Evolutionary conservation across 2,329 filamentous ascomycete species (phyloP).

Genomic region (Penicillium nordicum): DNA sequence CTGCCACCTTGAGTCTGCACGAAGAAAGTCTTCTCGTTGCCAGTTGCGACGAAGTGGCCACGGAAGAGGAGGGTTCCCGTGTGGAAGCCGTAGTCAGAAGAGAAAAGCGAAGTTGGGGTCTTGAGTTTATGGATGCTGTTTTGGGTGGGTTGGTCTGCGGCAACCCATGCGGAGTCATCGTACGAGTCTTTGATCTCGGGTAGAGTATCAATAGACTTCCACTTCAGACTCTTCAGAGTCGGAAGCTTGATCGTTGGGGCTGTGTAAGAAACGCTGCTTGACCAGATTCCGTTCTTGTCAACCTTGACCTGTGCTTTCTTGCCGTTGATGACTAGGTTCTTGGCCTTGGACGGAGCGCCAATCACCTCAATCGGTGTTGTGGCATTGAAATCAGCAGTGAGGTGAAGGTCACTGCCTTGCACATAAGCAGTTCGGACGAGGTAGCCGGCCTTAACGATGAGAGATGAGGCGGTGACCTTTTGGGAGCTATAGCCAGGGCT

Average conservation of each 20-base stretch:
- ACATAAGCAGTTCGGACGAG: conserved; percentile 51
- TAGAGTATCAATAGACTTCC: conserved; percentile 68
- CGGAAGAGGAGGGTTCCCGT: conserved; percentile 67
- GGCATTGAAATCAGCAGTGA: conserved; percentile 69
- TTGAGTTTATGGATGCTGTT: conserved; percentile 57
- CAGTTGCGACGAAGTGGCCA: conserved; percentile 64
- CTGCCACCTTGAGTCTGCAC: conserved; percentile 63
- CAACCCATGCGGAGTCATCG: conserved; percentile 65
- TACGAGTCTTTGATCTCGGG: conserved; percentile 65
- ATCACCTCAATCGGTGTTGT: conserved; percentile 68
- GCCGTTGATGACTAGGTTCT: conserved; percentile 62
- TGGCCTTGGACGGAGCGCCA: conserved; percentile 55
- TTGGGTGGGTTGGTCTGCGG: conserved; percentile 57
- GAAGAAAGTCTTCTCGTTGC: conserved; percentile 56
- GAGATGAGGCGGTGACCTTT: conserved; percentile 30
- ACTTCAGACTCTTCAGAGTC: conserved; percentile 56
- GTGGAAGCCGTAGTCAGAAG: conserved; percentile 71
- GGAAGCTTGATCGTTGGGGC: conserved; percentile 55
- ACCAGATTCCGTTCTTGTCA: conserved; percentile 48
- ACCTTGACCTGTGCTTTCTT: conserved; percentile 42
- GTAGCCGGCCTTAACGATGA: conserved; percentile 45
- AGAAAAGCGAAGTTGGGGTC: conserved; percentile 66
- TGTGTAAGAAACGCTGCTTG: conserved; percentile 50
- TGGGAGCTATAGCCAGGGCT: conserved; percentile 32
- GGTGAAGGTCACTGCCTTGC: conserved; percentile 53